These are phyloP conservation scores for Thalassiosira mediterranea DNA, from an alignment of 352 stramenopile species.

Conservation along the genomic window DNA sequence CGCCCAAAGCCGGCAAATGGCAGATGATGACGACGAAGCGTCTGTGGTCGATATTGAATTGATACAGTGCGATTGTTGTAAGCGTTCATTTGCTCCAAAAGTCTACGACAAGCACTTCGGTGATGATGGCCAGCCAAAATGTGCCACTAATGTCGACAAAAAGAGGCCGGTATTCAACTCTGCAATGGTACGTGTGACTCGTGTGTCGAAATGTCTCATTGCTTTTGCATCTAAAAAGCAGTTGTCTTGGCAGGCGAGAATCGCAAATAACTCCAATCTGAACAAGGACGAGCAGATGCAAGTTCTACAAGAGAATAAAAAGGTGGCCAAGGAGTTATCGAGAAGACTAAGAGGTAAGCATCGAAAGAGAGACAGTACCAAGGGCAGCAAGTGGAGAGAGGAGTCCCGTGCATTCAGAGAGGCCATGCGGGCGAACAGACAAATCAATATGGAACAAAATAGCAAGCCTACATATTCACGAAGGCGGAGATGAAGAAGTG, in stretches of 20 bases:
- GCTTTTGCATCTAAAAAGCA: too few relatives aligned
- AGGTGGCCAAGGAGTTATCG: constrained; percentile 38
- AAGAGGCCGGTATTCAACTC: constrained; percentile 56
- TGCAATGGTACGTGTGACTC: constrained; percentile 25
- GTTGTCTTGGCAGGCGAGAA: constrained; percentile 41
- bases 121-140: constrained; percentile 52
- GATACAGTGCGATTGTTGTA: constrained; percentile 50
- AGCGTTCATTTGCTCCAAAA: constrained; percentile 55
- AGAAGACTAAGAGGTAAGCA: constrained; percentile 4
- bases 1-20: constrained; percentile 2
- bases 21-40: constrained; percentile 31
- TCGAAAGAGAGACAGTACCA: constrained; percentile 7
- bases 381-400: constrained; percentile 16
- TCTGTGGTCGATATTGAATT: constrained; percentile 53
- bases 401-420: constrained; percentile 11
- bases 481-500: too few relatives aligned
- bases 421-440: constrained; percentile 9
- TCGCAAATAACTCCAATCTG: constrained; percentile 52
- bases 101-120: constrained; percentile 58
- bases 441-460: too few relatives aligned
- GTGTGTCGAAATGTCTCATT: too few relatives aligned
- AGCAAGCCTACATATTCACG: too few relatives aligned
- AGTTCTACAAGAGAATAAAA: constrained; percentile 34
- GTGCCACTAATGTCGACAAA: constrained; percentile 27
- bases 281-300: constrained; percentile 52